These are phyloP conservation scores for Calonectria pteridis DNA, from an alignment of 2,329 filamentous ascomycete species.

Conservation along the genomic window DNA sequence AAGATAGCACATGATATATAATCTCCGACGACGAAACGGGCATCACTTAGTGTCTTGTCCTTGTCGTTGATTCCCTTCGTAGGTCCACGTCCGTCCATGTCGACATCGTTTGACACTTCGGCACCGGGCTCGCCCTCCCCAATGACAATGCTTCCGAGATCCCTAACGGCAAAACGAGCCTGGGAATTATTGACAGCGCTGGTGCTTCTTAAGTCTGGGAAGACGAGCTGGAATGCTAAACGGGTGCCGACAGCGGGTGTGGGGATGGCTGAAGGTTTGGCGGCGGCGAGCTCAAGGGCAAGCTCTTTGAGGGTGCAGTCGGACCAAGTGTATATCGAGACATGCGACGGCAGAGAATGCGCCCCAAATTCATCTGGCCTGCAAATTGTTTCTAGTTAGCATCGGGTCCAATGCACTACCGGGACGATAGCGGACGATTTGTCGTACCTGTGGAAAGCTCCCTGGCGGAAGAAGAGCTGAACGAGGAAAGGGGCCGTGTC, in stretches of 20 bases:
- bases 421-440: background rate
- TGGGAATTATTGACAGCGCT: slow-evolving; percentile 40
- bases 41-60: slow-evolving; percentile 80
- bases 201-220: slow-evolving; percentile 73
- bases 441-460: slow-evolving; percentile 76
- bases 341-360: slow-evolving; percentile 70
- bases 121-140: slow-evolving; percentile 67
- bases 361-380: slow-evolving; percentile 79
- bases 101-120: slow-evolving; percentile 54
- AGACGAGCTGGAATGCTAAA: slow-evolving; percentile 89
- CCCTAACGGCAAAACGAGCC: slow-evolving; percentile 79
- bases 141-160: slow-evolving; percentile 86
- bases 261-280: slow-evolving; percentile 76
- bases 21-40: slow-evolving; percentile 88
- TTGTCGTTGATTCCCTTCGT: slow-evolving; percentile 66
- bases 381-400: background rate
- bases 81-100: slow-evolving; percentile 47
- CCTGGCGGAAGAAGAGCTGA: slow-evolving; percentile 84
- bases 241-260: slow-evolving; percentile 83
- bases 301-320: slow-evolving; percentile 86
- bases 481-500: slow-evolving; percentile 86
- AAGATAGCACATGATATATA: slow-evolving; percentile 87
- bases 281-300: slow-evolving; percentile 78
- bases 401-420: background rate
- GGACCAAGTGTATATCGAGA: slow-evolving; percentile 89